These are phyloP conservation scores for Trichoderma semiorbis DNA, from an alignment of 2,329 filamentous ascomycete species.

Conservation along the genomic window DNA sequence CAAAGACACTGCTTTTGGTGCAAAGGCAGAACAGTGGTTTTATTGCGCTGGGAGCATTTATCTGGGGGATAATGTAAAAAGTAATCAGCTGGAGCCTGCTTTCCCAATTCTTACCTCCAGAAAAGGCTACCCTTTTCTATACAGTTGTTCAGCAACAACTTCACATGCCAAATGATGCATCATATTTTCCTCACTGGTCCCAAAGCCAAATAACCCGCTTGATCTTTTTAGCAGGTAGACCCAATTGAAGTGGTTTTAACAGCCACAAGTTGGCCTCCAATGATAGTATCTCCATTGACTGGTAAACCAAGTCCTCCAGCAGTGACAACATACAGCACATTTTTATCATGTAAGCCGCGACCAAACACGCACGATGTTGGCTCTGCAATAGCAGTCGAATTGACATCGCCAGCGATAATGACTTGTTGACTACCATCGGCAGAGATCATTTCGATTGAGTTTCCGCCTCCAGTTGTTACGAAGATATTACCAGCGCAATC, in stretches of 20 bases:
- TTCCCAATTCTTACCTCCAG: not conserved
- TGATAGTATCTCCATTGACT: not conserved
- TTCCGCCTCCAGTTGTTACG: not conserved
- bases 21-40: no score
- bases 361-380: not conserved
- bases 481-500: not conserved
- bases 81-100: not conserved
- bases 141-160: not conserved
- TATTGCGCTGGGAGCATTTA: no score
- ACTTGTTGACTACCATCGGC: not conserved
- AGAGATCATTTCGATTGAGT: not conserved
- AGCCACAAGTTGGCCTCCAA: not conserved
- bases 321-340: not conserved
- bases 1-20: no score
- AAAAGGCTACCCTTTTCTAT: not conserved
- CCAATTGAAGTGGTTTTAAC: not conserved
- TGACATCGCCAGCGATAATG: not conserved
- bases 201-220: not conserved
- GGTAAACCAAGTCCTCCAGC: not conserved
- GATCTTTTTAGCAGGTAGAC: not conserved
- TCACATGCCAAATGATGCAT: no score
- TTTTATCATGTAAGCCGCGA: not conserved
- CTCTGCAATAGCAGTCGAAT: not conserved
- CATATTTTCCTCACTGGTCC: not conserved
- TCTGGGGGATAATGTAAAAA: no score